phyloP scores from a whole-genome alignment of 306 rosid species.

The Urtica urens region DNA sequence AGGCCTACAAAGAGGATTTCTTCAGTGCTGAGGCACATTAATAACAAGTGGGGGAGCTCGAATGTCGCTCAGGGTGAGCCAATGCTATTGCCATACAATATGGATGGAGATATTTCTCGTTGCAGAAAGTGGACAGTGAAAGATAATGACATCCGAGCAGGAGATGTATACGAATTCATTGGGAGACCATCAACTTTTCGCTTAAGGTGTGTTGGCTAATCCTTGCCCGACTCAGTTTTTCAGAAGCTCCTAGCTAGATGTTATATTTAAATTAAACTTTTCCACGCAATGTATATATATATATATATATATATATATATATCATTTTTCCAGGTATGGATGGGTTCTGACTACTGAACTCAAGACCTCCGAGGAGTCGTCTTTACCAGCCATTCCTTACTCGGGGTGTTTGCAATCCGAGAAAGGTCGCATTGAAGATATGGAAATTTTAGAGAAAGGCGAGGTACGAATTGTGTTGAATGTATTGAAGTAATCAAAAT shows the following conservation, averaged over 20 bases:
- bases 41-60: constrained; percentile 72
- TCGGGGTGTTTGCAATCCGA: constrained; percentile 18
- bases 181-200: constrained; percentile 71
- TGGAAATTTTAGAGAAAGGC: constrained; percentile 18
- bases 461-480: constrained; percentile 20
- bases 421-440: constrained; percentile 14
- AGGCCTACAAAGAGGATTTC: constrained; percentile 66
- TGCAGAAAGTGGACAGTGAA: constrained; percentile 54
- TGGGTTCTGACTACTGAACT: constrained; percentile 43
- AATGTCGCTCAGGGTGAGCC: constrained; percentile 49
- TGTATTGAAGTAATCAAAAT: too few relatives aligned
- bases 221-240: constrained; percentile 6
- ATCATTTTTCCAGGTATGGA: constrained; percentile 53
- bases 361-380: constrained; percentile 16
- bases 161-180: constrained; percentile 55
- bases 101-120: constrained; percentile 20
- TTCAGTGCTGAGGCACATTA: constrained; percentile 64
- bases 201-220: constrained; percentile 44
- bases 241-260: constrained; percentile 23
- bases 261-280: neutral
- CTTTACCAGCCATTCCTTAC: constrained; percentile 17
- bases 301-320: too few relatives aligned
- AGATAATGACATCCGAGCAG: constrained; percentile 39
- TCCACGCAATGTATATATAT: neutral
- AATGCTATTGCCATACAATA: constrained; percentile 46